These are phyloP conservation scores for Pyrenochaeta sp. DNA, from an alignment of 2,329 filamentous ascomycete species.

Conservation along the genomic window DNA sequence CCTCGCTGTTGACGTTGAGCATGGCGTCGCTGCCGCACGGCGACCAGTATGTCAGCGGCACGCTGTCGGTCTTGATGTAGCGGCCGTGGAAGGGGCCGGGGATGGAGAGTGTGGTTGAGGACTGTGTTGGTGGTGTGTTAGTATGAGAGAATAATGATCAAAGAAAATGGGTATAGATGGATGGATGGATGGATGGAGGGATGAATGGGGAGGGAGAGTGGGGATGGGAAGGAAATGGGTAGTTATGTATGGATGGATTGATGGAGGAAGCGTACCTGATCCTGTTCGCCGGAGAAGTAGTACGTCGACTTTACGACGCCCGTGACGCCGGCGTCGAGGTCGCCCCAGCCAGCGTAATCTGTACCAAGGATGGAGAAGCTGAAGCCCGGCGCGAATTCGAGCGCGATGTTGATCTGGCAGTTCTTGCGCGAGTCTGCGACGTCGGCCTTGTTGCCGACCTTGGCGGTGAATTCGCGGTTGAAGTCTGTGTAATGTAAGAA, in stretches of 20 bases:
- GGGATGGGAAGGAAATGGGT: conserved; percentile 1
- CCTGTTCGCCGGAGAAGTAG: conserved; percentile 45
- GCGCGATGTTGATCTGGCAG: conserved; percentile 48
- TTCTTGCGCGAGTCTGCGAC: conserved; percentile 44
- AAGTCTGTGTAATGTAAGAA: conserved; percentile 31
- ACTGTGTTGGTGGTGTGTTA: too few relatives aligned
- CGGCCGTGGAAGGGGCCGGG: conserved; percentile 52
- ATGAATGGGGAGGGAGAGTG: not conserved
- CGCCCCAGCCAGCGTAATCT: conserved; percentile 45
- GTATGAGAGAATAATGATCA: not conserved
- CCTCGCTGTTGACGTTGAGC: conserved; percentile 43
- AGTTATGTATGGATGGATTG: too few relatives aligned
- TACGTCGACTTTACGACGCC: conserved; percentile 44
- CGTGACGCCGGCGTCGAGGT: conserved; percentile 45
- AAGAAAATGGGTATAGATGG: not conserved
- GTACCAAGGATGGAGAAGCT: conserved; percentile 44
- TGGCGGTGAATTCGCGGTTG: conserved; percentile 40
- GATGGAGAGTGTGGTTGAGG: conserved; percentile 31
- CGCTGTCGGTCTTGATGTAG: conserved; percentile 56
- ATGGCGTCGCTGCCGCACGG: conserved; percentile 35
- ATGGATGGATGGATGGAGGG: too few relatives aligned
- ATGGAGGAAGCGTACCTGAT: conserved; percentile 39
- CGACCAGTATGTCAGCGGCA: conserved; percentile 36
- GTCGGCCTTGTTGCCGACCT: conserved; percentile 31
- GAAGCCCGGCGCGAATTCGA: conserved; percentile 46